Base-by-base conservation (phyloP, 1,139 yeast species). In the Yamadazyma siamensis region DNA sequence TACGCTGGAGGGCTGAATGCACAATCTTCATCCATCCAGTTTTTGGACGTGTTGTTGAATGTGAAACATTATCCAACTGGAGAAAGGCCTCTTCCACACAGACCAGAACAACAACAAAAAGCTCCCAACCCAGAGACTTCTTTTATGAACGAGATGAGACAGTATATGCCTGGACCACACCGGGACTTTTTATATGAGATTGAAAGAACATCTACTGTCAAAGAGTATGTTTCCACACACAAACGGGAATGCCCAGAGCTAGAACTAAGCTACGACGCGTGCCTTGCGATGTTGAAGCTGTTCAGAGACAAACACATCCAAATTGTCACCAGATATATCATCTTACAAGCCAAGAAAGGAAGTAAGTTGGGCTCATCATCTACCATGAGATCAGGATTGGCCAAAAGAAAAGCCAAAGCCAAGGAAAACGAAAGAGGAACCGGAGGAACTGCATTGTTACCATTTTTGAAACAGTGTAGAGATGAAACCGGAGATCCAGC, bases 401-500 rank as follows among this genome's bases (percentile, higher is more conserved):
- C 80, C 16, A 70, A 67, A 43, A 47, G 47, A 33, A 65, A 67
- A 40, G 61, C 64, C 43, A 66, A 68, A 31, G 59, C 57, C 10
- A 56, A 39, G 5, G 79, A 74, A 41, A 78, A 76, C 43, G 78
- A 76, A 42, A 75, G 78, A 43, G 97, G 97, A 7, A 89, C 97
- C 1, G 97, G 97, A 11, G 96, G 97, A 25, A 89, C 96, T 0
- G 80, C 95, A 0, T 68, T 89, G 46, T 74, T 89, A 39, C 96
- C 96, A 18, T 89, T 89, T 61, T 71, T 89, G 51, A 88, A 88
- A 55, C 96, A 89, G 56, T 89, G 96, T 44, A 77, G 97, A 54
- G 96, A 89, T 59, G 97, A 89, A 55, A 89, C 95, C 7, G 95
- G 95, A 24, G 91, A 82, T 47, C 78, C 88, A 6, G 95, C 95